phyloP scores from a whole-genome alignment of 2,329 filamentous ascomycete species.

The Venturia aucupariae region DNA sequence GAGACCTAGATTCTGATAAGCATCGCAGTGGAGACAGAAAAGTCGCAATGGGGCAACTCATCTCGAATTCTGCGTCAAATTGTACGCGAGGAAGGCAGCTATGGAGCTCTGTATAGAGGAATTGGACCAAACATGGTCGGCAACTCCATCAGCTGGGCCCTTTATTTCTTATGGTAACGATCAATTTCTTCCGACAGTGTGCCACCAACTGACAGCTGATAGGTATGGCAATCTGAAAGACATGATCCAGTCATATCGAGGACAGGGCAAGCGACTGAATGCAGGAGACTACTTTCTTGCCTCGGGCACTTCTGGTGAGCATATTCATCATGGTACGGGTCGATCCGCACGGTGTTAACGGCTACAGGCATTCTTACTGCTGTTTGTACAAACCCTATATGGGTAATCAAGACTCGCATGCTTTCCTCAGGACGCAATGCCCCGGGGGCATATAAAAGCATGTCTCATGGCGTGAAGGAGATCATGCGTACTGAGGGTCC shows the following conservation, averaged over 20 bases:
- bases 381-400: constrained; percentile 84
- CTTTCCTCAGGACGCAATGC: constrained; percentile 68
- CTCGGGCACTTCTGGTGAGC: constrained; percentile 51
- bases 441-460: constrained; percentile 71
- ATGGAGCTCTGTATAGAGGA: constrained; percentile 75
- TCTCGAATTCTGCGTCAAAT: constrained; percentile 44
- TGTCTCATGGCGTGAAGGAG: constrained; percentile 58
- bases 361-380: constrained; percentile 62
- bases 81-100: constrained; percentile 43
- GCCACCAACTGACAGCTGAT: not conserved
- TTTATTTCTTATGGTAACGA: constrained; percentile 68
- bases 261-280: constrained; percentile 37
- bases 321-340: not conserved
- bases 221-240: constrained; percentile 52
- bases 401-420: constrained; percentile 98
- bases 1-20: constrained; percentile 1
- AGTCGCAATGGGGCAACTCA: constrained; percentile 43
- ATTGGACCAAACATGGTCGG: constrained; percentile 84
- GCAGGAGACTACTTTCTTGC: constrained; percentile 72
- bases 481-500: constrained; percentile 65
- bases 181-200: not conserved
- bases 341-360: not conserved
- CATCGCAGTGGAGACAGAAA: constrained; percentile 19
- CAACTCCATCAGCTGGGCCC: constrained; percentile 80
- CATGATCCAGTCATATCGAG: constrained; percentile 35